Evolutionary conservation across 2,329 filamentous ascomycete species (phyloP).

Genomic region (Colletotrichum paranaense): DNA sequence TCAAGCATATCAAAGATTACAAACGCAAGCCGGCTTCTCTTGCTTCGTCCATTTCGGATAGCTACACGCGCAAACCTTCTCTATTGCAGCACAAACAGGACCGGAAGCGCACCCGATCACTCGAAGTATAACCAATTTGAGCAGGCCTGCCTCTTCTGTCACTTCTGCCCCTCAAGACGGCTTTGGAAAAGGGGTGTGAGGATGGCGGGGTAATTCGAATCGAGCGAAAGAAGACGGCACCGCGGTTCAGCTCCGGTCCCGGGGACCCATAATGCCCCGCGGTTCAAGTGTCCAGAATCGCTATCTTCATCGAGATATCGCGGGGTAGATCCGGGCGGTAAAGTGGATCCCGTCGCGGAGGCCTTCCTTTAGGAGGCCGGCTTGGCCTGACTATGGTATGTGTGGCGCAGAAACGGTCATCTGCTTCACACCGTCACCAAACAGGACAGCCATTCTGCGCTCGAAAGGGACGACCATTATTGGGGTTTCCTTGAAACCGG

Average conservation of each 20-base stretch:
- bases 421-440: too few species aligned
- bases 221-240: neutral
- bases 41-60: neutral
- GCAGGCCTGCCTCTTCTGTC: constrained; percentile 19
- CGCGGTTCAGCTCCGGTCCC: neutral
- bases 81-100: too few species aligned
- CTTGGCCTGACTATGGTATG: neutral
- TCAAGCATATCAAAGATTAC: neutral
- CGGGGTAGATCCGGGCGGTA: constrained; percentile 4
- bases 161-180: neutral
- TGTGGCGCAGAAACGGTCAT: too few species aligned
- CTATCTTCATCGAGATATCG: neutral
- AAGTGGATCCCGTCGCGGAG: constrained; percentile 7
- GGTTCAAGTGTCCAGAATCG: neutral
- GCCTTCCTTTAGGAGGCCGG: neutral
- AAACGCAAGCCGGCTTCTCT: neutral
- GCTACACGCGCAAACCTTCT: neutral
- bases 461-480: too few species aligned
- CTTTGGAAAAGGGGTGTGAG: neutral
- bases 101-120: neutral
- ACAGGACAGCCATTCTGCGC: too few species aligned
- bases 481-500: too few species aligned
- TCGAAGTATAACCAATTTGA: neutral
- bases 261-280: neutral
- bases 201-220: constrained; percentile 7